Evolutionary conservation across 768 basidiomycete genomes (phyloP).

Genomic region (Tricholoma flavovirens): DNA sequence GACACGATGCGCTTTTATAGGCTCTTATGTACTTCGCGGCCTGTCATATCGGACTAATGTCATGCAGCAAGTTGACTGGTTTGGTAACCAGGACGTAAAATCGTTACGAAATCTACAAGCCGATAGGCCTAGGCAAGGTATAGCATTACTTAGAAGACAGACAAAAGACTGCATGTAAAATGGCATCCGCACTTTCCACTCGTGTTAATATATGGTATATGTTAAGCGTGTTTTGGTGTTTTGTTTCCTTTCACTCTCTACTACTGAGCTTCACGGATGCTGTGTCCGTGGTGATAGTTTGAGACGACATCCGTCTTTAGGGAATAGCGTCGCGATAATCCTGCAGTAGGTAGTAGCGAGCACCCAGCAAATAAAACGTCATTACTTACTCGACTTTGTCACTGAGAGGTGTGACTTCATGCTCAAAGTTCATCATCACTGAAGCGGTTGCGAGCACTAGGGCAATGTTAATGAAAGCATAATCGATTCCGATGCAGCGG

Average conservation of each 20-base stretch:
- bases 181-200: background rate
- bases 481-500: slow-evolving; percentile 88
- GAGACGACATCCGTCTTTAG: slow-evolving; percentile 83
- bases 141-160: slow-evolving; percentile 1
- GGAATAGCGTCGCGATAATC: slow-evolving; percentile 96
- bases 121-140: background rate
- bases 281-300: slow-evolving; percentile 60
- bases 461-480: slow-evolving; percentile 87
- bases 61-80: background rate
- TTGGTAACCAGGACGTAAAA: background rate
- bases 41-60: background rate
- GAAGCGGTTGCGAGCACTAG: slow-evolving; percentile 81
- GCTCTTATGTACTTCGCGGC: background rate
- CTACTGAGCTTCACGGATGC: slow-evolving; percentile 8
- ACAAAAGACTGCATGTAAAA: background rate
- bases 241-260: background rate
- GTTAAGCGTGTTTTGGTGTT: background rate
- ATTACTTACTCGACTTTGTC: slow-evolving; percentile 73
- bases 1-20: background rate
- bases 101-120: background rate
- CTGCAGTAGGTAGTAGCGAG: slow-evolving; percentile 28
- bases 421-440: slow-evolving; percentile 79
- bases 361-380: background rate
- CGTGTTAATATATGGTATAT: background rate
- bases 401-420: slow-evolving; percentile 73